Evolutionary conservation across 228 moss, liverwort and hornwort genomes (phyloP).

Genomic region (Sphagnum magellanicum): DNA sequence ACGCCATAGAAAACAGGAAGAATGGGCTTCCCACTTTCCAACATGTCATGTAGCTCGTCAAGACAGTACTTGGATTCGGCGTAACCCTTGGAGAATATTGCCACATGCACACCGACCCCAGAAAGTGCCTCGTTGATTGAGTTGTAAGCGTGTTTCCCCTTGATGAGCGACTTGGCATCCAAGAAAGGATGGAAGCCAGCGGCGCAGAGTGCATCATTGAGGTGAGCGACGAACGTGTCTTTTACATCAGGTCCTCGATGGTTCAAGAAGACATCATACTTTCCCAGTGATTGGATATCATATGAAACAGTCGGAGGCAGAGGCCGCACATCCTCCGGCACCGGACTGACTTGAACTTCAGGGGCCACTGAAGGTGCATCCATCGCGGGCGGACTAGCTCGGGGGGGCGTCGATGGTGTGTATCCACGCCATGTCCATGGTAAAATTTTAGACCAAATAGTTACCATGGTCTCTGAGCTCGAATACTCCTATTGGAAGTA

Average conservation of each 20-base stretch:
- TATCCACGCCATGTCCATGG: too few species aligned
- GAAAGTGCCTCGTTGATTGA: slow-evolving; percentile 3
- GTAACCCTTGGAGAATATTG: slow-evolving; percentile 6
- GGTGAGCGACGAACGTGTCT: slow-evolving; percentile 1
- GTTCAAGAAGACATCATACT: slow-evolving; percentile 9
- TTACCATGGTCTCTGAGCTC: too few species aligned
- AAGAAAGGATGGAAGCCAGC: slow-evolving; percentile 9
- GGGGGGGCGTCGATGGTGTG: too few species aligned
- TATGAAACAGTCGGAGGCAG: too few species aligned
- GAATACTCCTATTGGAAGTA: too few species aligned
- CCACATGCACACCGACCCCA: neutral
- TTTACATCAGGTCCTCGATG: slow-evolving; percentile 15
- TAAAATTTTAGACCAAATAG: too few species aligned
- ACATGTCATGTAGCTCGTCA: slow-evolving; percentile 6
- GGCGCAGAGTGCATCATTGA: slow-evolving; percentile 8
- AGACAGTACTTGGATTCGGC: neutral
- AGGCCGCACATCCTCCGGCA: too few species aligned
- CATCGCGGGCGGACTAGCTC: too few species aligned
- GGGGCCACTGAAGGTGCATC: too few species aligned
- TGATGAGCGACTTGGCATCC: neutral
- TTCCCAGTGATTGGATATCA: neutral
- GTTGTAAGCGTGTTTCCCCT: neutral
- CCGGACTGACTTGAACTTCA: too few species aligned
- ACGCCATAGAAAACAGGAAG: slow-evolving; percentile 11
- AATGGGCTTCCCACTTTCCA: slow-evolving; percentile 3